These are phyloP conservation scores for Mycotypha africana DNA, from an alignment of 371 early-diverging fungal genomes.

Conservation along the genomic window DNA sequence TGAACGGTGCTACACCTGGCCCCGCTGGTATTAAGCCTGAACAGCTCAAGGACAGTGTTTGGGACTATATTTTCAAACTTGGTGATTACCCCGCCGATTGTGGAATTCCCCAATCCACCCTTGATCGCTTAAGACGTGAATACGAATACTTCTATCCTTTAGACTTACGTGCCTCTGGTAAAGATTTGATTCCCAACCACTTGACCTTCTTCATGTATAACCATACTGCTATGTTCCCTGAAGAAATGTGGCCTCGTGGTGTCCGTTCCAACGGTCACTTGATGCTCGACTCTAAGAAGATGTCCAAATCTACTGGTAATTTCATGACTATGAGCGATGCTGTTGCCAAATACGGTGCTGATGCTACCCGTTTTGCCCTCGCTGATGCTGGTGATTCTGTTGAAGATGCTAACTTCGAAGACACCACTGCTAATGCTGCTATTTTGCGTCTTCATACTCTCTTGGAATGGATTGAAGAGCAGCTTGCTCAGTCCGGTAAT, in stretches of 20 bases:
- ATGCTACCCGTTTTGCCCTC: conserved; percentile 95
- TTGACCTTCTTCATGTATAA: conserved; percentile 98
- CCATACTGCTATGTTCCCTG: conserved; percentile 97
- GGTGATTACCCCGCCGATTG: conserved; percentile 64
- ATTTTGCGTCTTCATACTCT: conserved; percentile 93
- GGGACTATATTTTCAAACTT: conserved; percentile 91
- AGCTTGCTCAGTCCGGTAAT: conserved; percentile 23
- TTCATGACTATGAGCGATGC: conserved; percentile 92
- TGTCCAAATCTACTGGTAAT: conserved; percentile 99
- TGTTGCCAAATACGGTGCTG: conserved; percentile 91
- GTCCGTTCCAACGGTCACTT: conserved; percentile 98
- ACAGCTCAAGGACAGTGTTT: conserved; percentile 92
- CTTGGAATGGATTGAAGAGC: conserved; percentile 86
- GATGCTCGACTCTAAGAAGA: conserved; percentile 97
- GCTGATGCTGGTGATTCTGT: conserved; percentile 95
- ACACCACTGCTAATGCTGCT: conserved; percentile 94
- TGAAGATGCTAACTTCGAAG: conserved; percentile 99
- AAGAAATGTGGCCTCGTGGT: conserved; percentile 89
- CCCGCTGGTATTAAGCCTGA: conserved; percentile 77
- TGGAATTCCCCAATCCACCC: conserved; percentile 57
- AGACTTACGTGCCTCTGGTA: conserved; percentile 97
- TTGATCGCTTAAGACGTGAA: conserved; percentile 77
- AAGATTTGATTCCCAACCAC: conserved; percentile 99
- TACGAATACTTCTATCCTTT: conserved; percentile 99
- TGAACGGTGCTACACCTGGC: conserved; percentile 84